Base-by-base conservation (phyloP, 208 protist genomes). In the Angomonas deanei region DNA sequence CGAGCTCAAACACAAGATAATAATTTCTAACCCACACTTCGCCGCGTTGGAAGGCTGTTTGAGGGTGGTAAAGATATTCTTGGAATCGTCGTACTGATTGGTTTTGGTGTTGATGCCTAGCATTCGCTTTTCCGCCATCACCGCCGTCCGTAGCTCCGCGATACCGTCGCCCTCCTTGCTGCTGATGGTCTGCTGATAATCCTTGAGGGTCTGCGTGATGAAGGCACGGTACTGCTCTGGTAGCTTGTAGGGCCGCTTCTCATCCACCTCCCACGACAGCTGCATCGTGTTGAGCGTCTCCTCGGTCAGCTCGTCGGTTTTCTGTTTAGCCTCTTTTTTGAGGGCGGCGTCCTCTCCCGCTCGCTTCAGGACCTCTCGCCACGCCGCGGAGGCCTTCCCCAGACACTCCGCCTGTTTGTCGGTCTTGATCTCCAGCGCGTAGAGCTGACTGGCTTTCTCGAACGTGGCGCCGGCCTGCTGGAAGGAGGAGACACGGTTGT, bases 21-120 rank as follows among this genome's bases (percentile, higher is more conserved):
- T 65, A 24, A 95, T 74, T 66, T 95, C 86, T 21, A 95, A 68
- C 6, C 76, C 84, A 1, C 70, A 67, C 70, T 93, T 92, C 23
- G 89, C 86, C 30, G 78, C 74, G 34, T 86, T 90, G 33, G 69
- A 68, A 21, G 81, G 82, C 62, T 91, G 86, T 17, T 82, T 73
- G 34, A 95, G 74, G n/a, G 66, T 61, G 30, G 74, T 53, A 67
- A 83, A 92, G 11, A 89, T 28, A 17, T 88, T 89, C 47, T 82
- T 78, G 32, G 61, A 67, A 32, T 74, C 70, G 49, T 76, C 58
- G 65, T 79, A 78, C 11, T 54, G 54, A 34, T 59, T 67, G 49
- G 74, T 66, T 2, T 49, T 62, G 15, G 61, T 50, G 56, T 63
- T 74, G 11, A 80, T 61, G 21, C 77, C 76, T 11, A 83, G 71